phyloP scores from a whole-genome alignment of 306 rosid genomes.

The Gastrolobium bilobum region DNA sequence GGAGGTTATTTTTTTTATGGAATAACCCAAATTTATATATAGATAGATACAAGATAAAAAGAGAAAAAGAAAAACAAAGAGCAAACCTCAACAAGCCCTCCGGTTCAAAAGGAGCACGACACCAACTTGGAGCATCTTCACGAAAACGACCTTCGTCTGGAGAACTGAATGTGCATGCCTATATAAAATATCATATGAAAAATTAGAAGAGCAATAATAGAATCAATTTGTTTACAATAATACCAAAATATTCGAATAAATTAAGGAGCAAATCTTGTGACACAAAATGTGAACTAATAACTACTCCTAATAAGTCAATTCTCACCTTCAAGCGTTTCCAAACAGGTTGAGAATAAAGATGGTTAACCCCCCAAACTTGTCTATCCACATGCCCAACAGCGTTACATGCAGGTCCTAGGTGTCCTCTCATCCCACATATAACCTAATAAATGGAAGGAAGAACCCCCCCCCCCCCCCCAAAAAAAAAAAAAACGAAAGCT shows the following conservation, averaged over 20 bases:
- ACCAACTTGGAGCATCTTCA: conserved; percentile 79
- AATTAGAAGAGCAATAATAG: neutral
- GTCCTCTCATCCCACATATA: conserved; percentile 88
- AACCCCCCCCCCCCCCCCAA: too few relatives aligned
- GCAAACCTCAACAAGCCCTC: conserved; percentile 82
- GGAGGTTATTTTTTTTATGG: neutral
- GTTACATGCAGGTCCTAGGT: conserved; percentile 90
- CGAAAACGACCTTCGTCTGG: conserved; percentile 61
- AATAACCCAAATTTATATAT: neutral
- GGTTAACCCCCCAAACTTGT: conserved; percentile 89
- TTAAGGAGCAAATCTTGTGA: neutral
- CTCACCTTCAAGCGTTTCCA: conserved; percentile 82
- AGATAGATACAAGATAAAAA: neutral
- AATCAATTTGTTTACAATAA: conserved; percentile 4
- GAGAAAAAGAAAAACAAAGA: neutral
- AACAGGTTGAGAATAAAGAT: conserved; percentile 82
- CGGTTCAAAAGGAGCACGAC: conserved; percentile 87
- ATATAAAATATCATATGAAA: neutral
- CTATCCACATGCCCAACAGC: conserved; percentile 91
- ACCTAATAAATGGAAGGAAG: conserved; percentile 60
- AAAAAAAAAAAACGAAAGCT: neutral
- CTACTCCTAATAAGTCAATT: neutral
- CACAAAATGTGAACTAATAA: neutral
- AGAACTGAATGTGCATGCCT: conserved; percentile 77
- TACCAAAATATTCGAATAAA: neutral